Evolutionary conservation across 2,329 filamentous ascomycete genomes (phyloP), one percentile per base, ranked within the genome.

Genomic region (Massarina eburnea): DNA sequence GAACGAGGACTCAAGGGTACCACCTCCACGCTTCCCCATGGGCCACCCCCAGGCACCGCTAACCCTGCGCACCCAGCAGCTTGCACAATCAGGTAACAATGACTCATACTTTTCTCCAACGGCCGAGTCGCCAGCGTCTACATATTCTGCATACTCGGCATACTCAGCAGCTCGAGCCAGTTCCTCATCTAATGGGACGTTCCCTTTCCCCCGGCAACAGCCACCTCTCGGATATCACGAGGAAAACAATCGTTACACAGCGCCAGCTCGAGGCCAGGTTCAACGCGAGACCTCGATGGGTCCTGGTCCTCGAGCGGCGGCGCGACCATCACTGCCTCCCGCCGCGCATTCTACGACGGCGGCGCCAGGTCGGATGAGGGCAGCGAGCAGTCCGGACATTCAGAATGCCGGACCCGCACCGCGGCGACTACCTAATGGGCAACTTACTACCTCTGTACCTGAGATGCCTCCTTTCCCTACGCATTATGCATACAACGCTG

Each of bases 61-160:
- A 35, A 90, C 83, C 50, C 72, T 96, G 20, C 88, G 92, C 60
- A 80, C 78, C 15, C 78, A 82, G 58, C 75, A 81, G 55, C 64
- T 78, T 12, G 86, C 89, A 1, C 77, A 75, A 27, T 81, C 77
- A 8, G 59, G 53, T 41, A 88, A 88, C 47, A 95, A 90, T 45
- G 89, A 91, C 47, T 96, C 91, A 3, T 97, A 96, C 72, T 99
- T 99, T 71, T 97, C 92, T 0, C 94, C 94, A 0, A 80, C 86
- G 2, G 81, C 80, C 26, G 91, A 96, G 43, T 90, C 88, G 0
- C 88, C 89, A 8, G 83, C 84, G 34, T 89, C 86, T 12, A 59
- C 58, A 3, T 54, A 58, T 32, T 89, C 86, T 10, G 57, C 57
- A 3, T 55, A 59, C 45, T n/a, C n/a, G n/a, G n/a, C n/a, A n/a